Conservation (phyloP, 768 basidiomycete genomes). For the Lentinula sp. region DNA sequence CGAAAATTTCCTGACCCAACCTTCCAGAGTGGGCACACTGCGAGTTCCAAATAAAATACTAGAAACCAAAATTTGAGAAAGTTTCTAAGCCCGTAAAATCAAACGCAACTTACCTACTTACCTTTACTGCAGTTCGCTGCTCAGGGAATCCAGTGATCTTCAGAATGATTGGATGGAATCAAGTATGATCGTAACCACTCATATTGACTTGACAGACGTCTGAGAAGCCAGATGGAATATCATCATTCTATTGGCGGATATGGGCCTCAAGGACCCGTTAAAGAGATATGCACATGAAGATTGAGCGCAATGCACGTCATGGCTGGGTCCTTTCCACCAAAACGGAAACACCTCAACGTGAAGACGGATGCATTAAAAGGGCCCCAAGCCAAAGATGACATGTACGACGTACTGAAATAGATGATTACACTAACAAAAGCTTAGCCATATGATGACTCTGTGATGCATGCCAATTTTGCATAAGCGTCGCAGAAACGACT, state of each 20-base stretch:
- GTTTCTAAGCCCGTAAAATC: background rate
- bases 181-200: slow-evolving; percentile 1
- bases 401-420: background rate
- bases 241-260: background rate
- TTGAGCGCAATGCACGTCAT: background rate
- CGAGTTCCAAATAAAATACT: background rate
- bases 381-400: background rate
- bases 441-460: too few relatives aligned
- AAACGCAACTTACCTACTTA: background rate
- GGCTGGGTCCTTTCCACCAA: background rate
- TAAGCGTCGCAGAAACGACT: too few relatives aligned
- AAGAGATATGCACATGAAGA: too few relatives aligned
- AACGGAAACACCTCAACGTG: background rate
- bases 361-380: too few relatives aligned
- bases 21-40: background rate
- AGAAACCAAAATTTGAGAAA: background rate
- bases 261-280: background rate
- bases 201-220: background rate
- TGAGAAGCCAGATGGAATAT: background rate
- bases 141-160: background rate
- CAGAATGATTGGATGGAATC: background rate
- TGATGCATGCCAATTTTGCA: too few relatives aligned
- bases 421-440: too few relatives aligned
- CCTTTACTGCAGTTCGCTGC: background rate
- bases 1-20: background rate